Percentiles rank a stretch among this genome's conserved stretches.
phyloP scores from a whole-genome alignment of 1,139 yeast species.

The Yamadazyma buinensis region DNA sequence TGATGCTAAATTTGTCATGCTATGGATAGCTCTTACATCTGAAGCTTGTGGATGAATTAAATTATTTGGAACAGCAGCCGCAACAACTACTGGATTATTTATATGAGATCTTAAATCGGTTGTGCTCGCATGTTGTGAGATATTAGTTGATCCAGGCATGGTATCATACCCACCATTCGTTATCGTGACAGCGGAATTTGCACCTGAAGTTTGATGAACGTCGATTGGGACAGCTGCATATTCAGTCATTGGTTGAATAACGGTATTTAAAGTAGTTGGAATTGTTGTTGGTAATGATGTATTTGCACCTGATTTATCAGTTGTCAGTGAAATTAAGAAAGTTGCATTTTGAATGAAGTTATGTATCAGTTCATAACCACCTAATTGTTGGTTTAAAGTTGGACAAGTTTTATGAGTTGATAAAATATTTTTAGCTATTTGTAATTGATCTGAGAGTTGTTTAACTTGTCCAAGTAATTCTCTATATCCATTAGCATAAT shows the following conservation, averaged over 20 bases:
- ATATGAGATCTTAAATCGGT: slow-evolving; percentile 27
- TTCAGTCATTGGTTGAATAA: slow-evolving; percentile 2
- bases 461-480: slow-evolving; percentile 58
- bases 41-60: slow-evolving; percentile 10
- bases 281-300: slow-evolving; percentile 18
- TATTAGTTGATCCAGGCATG: slow-evolving; percentile 10
- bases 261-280: slow-evolving; percentile 15
- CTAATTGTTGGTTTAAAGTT: slow-evolving; percentile 29
- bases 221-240: slow-evolving; percentile 12
- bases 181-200: slow-evolving; percentile 9
- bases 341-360: slow-evolving; percentile 31
- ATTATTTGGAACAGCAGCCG: neutral
- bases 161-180: slow-evolving; percentile 13
- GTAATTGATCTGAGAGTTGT: slow-evolving; percentile 57
- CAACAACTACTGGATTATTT: slow-evolving; percentile 1
- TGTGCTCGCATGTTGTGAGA: slow-evolving; percentile 21
- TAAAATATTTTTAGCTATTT: slow-evolving; percentile 41
- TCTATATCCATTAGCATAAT: slow-evolving; percentile 69
- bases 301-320: slow-evolving; percentile 16
- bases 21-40: slow-evolving; percentile 32
- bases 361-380: slow-evolving; percentile 36
- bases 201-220: slow-evolving; percentile 10
- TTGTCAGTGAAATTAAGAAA: slow-evolving; percentile 14
- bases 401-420: slow-evolving; percentile 40
- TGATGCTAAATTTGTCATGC: slow-evolving; percentile 36